Conservation (phyloP, 2,329 filamentous ascomycete genomes). For the Microascus cirrosus region DNA sequence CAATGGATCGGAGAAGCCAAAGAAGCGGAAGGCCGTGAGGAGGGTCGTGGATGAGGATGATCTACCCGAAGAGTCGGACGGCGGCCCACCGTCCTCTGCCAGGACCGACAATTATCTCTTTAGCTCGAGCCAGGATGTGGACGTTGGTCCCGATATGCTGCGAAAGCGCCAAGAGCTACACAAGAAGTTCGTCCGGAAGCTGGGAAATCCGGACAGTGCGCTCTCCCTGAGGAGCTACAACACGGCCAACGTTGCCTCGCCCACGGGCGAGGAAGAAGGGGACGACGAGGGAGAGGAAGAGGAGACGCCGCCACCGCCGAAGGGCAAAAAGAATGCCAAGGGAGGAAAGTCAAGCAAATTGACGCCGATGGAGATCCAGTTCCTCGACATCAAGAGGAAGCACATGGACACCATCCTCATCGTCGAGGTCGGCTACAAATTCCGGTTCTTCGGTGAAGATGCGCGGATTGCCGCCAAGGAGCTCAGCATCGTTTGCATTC, state of each 20-base stretch:
- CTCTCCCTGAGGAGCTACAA: constrained; percentile 34
- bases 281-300: constrained; percentile 35
- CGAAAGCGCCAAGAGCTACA: constrained; percentile 63
- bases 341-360: constrained; percentile 63
- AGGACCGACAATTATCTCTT: constrained; percentile 42
- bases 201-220: constrained; percentile 77
- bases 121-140: constrained; percentile 25
- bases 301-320: constrained; percentile 30
- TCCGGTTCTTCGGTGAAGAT: constrained; percentile 93
- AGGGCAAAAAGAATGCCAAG: constrained; percentile 48
- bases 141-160: constrained; percentile 26
- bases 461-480: constrained; percentile 81
- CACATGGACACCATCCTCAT: constrained; percentile 84
- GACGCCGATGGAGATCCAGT: constrained; percentile 88
- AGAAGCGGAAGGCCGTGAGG: constrained; percentile 30
- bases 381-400: constrained; percentile 86
- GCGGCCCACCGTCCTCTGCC: constrained; percentile 13
- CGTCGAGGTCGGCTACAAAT: constrained; percentile 96
- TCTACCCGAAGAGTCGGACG: background rate
- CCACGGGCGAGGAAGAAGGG: constrained; percentile 38
- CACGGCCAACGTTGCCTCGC: background rate
- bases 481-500: constrained; percentile 90
- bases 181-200: constrained; percentile 76
- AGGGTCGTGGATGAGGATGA: constrained; percentile 21
- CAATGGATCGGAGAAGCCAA: constrained; percentile 21